Evolutionary conservation across 2,329 filamentous ascomycete species (phyloP).

Genomic region (Fusarium pseudoanthophilum): DNA sequence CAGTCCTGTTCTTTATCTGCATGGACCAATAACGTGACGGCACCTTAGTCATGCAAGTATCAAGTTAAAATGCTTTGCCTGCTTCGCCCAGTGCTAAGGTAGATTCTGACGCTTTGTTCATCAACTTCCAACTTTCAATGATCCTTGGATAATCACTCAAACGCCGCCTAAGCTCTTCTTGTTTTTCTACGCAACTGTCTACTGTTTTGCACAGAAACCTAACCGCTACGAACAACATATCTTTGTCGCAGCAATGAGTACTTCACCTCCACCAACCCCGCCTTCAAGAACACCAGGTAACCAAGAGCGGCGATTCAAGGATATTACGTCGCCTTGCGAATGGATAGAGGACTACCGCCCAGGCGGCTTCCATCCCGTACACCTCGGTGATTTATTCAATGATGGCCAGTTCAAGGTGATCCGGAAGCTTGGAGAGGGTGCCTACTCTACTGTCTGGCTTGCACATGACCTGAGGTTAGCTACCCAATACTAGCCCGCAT

Average conservation of each 20-base stretch:
- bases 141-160: background rate
- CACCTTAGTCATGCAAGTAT: background rate
- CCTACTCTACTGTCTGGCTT: slow-evolving; percentile 60
- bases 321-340: slow-evolving; percentile 43
- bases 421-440: slow-evolving; percentile 58
- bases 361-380: slow-evolving; percentile 57
- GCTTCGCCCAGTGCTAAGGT: background rate
- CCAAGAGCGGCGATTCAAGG: slow-evolving; percentile 40
- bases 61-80: background rate
- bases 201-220: background rate
- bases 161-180: background rate
- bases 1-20: too few relatives aligned
- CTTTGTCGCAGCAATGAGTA: slow-evolving; percentile 14
- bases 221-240: background rate
- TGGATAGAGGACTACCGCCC: slow-evolving; percentile 49
- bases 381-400: slow-evolving; percentile 54
- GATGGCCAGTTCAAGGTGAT: slow-evolving; percentile 55
- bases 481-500: background rate
- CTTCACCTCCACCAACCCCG: slow-evolving; percentile 41
- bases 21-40: background rate
- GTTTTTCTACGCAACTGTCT: background rate
- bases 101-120: background rate
- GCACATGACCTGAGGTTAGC: slow-evolving; percentile 47
- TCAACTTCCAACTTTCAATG: background rate
- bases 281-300: slow-evolving; percentile 11